Percentiles rank a stretch among this genome's conserved stretches.
Evolutionary conservation across 306 rosid species (phyloP).

Genomic region (Rosa lucieae): DNA sequence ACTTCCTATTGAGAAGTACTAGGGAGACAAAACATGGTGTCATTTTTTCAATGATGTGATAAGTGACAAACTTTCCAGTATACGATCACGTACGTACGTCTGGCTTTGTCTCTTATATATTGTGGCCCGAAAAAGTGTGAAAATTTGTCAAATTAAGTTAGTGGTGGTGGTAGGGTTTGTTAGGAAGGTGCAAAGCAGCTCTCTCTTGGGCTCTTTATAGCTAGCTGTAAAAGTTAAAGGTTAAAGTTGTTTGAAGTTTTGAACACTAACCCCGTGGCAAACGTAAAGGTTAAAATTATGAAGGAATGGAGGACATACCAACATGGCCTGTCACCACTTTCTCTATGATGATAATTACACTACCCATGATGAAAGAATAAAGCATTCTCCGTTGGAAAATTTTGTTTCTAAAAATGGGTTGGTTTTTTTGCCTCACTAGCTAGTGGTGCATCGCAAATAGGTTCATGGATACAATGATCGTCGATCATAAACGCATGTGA

Average conservation of each 20-base stretch:
- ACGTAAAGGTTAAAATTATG: neutral
- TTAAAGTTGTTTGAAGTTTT: neutral
- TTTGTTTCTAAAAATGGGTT: neutral
- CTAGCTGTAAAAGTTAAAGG: neutral
- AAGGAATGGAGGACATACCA: neutral
- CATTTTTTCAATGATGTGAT: neutral
- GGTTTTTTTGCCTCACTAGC: neutral
- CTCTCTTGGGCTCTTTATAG: neutral
- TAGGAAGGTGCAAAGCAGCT: neutral
- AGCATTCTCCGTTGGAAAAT: neutral
- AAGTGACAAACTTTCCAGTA: neutral
- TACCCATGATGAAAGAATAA: neutral
- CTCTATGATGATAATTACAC: neutral
- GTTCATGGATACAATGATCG: neutral
- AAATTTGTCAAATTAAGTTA: neutral
- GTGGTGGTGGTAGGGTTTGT: neutral
- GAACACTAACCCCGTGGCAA: neutral
- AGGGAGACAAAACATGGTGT: too few relatives aligned
- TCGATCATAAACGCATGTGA: neutral
- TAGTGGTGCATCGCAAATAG: neutral
- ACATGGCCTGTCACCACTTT: constrained; percentile 3
- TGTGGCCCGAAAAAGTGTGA: neutral
- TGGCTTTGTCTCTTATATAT: neutral
- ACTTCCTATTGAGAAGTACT: neutral
- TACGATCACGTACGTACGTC: constrained; percentile 6